Percentiles rank a stretch among this genome's conserved stretches.
Evolutionary conservation across 768 basidiomycete genomes (phyloP).

Genomic region (Collybia sp.): DNA sequence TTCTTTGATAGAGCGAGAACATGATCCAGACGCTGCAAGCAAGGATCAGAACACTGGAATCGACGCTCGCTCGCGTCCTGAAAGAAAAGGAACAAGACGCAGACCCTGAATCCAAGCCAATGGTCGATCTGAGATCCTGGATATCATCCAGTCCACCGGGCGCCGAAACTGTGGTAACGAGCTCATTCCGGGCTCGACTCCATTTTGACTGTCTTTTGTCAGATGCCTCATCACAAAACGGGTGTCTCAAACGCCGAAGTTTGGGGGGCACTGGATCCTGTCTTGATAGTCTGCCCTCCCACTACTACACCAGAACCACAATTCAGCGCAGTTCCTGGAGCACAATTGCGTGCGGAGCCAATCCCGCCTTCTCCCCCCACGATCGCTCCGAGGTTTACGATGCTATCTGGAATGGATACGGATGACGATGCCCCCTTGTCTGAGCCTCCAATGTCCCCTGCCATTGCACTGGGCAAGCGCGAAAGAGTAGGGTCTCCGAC

Average conservation of each 20-base stretch:
- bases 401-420: conserved; percentile 8
- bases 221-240: not conserved
- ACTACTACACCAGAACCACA: not conserved
- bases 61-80: conserved; percentile 38
- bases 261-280: not conserved
- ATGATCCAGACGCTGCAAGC: conserved; percentile 36
- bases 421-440: conserved; percentile 14
- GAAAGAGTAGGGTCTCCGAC: conserved; percentile 6
- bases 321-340: not conserved
- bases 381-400: not conserved
- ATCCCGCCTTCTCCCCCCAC: not conserved
- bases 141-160: conserved; percentile 29
- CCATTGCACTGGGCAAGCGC: conserved; percentile 9
- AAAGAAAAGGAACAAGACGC: conserved; percentile 27
- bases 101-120: conserved; percentile 22
- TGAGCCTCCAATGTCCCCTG: conserved; percentile 2
- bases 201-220: not conserved
- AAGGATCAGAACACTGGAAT: conserved; percentile 42
- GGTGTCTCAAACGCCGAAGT: too few species aligned
- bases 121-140: conserved; percentile 35
- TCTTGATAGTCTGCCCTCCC: not conserved
- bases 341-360: not conserved
- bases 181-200: not conserved
- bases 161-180: conserved; percentile 6
- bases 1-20: conserved; percentile 38